phyloP scores from a whole-genome alignment of 805 yeast species.

The Candida patagonica region DNA sequence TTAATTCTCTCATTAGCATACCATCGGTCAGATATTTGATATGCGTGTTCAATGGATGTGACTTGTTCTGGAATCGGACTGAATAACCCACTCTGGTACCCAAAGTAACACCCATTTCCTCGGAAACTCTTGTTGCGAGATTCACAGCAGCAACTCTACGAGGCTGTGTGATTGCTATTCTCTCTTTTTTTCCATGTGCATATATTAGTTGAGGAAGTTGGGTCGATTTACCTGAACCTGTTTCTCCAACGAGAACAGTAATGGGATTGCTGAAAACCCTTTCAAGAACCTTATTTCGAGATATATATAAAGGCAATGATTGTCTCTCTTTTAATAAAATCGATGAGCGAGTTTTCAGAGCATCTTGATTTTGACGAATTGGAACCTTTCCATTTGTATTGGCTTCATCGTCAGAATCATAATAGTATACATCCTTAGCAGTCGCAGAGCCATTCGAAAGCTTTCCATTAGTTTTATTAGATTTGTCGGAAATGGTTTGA shows the following conservation, averaged over 20 bases:
- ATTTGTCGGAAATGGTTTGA: background rate
- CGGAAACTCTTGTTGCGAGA: conserved; percentile 84
- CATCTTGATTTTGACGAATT: conserved; percentile 8
- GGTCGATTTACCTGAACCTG: conserved; percentile 97
- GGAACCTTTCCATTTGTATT: background rate
- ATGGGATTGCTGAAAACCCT: conserved; percentile 52
- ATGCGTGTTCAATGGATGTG: conserved; percentile 44
- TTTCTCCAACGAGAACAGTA: conserved; percentile 84
- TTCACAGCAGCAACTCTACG: conserved; percentile 96
- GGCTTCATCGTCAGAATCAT: conserved; percentile 18
- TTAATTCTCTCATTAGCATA: conserved; percentile 86
- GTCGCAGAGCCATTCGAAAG: conserved; percentile 1
- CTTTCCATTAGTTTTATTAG: background rate
- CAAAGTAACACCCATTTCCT: conserved; percentile 66
- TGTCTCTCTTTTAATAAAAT: conserved; percentile 44
- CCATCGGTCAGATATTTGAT: conserved; percentile 92
- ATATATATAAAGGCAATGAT: conserved; percentile 67
- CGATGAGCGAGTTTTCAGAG: conserved; percentile 1
- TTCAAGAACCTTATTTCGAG: conserved; percentile 51
- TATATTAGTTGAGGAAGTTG: conserved; percentile 91
- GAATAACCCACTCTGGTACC: conserved; percentile 88
- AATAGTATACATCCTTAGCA: conserved; percentile 7
- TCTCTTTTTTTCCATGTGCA: conserved; percentile 32
- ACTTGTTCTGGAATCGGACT: conserved; percentile 77
- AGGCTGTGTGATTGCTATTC: conserved; percentile 91